Evolutionary conservation across 768 basidiomycete species (phyloP).

Genomic region (Termitomyces sp.): DNA sequence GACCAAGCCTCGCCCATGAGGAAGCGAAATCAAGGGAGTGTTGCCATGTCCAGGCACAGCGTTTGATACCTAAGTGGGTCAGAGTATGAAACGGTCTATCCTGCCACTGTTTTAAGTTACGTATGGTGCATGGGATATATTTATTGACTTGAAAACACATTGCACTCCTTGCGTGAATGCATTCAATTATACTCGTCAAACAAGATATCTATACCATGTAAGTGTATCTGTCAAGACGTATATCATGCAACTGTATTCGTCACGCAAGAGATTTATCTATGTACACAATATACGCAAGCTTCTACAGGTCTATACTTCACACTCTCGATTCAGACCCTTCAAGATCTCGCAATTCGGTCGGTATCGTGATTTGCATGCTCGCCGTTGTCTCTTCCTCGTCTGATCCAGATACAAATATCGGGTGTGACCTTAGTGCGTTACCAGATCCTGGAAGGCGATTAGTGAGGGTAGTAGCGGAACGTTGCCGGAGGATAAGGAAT

Average conservation of each 20-base stretch:
- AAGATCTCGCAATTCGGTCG: not conserved
- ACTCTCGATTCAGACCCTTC: not conserved
- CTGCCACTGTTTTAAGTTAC: no score
- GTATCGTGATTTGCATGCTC: constrained; percentile 3
- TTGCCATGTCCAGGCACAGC: no score
- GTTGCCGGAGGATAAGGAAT: constrained; percentile 30
- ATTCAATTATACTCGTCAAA: not conserved
- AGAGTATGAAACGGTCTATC: no score
- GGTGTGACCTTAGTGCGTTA: not conserved
- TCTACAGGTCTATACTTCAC: not conserved
- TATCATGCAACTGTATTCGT: not conserved
- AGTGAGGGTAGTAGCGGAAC: constrained; percentile 14
- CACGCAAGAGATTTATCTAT: not conserved
- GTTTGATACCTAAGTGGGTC: not conserved
- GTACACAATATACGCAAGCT: not conserved
- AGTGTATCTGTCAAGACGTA: not conserved
- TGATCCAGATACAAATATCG: constrained; percentile 17
- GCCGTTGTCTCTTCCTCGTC: constrained; percentile 14
- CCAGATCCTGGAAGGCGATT: constrained; percentile 8
- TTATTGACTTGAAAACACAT: no score
- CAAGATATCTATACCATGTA: not conserved
- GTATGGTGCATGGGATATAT: no score
- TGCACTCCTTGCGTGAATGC: no score
- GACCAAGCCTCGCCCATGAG: not conserved
- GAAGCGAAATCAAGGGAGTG: not conserved